Evolutionary conservation across 129 eudicot species (phyloP).

Genomic region (carrot (Daucus carota)): DNA sequence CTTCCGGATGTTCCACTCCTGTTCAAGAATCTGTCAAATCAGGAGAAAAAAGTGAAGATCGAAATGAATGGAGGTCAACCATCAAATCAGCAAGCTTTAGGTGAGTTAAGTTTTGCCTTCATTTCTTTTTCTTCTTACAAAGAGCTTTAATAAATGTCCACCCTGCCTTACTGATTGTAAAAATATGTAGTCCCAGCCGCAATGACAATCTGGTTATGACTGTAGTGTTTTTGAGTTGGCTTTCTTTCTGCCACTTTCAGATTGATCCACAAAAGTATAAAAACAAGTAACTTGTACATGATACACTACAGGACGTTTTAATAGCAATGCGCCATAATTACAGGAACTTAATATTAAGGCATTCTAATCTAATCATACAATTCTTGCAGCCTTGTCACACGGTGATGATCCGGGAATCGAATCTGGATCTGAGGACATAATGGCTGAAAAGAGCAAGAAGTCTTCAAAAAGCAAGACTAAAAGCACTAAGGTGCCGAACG

Average conservation of each 20-base stretch:
- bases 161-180: background rate
- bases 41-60: conserved; percentile 43
- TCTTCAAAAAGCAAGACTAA: conserved; percentile 21
- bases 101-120: conserved; percentile 17
- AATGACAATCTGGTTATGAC: background rate
- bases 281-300: background rate
- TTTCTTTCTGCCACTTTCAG: background rate
- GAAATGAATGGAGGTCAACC: conserved; percentile 24
- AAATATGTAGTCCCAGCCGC: too few relatives aligned
- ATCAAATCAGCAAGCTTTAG: conserved; percentile 31
- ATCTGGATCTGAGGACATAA: conserved; percentile 17
- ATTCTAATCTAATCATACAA: background rate
- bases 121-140: background rate
- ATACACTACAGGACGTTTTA: background rate
- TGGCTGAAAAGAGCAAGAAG: conserved; percentile 16
- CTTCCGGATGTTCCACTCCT: conserved; percentile 35
- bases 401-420: conserved; percentile 30
- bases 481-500: conserved; percentile 14
- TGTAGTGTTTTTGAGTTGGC: background rate
- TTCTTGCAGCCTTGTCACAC: conserved; percentile 33
- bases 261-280: background rate
- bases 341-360: background rate
- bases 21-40: conserved; percentile 53
- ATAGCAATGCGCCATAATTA: background rate
- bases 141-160: background rate